These are phyloP conservation scores for Juncus effusus DNA, from an alignment of 176 grass and related monocot genomes.

Conservation along the genomic window DNA sequence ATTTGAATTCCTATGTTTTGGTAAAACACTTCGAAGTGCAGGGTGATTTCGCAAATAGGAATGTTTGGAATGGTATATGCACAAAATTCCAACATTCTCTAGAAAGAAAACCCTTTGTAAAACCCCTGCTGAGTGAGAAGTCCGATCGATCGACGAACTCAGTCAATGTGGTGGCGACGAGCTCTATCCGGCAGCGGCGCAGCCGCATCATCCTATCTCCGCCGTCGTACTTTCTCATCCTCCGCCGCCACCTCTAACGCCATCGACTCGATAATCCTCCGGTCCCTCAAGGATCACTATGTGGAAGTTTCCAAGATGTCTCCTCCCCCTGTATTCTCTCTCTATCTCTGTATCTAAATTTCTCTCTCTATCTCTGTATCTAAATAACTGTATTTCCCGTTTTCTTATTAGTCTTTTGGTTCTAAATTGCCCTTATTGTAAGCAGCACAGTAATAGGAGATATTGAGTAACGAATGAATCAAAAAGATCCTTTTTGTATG, in stretches of 20 bases:
- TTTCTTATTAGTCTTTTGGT: no score
- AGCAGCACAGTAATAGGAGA: no score
- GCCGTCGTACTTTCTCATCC: slow-evolving; percentile 18
- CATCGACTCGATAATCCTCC: slow-evolving; percentile 75
- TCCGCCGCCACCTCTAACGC: slow-evolving; percentile 35
- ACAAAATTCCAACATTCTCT: neutral
- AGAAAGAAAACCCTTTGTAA: neutral
- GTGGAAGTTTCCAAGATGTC: slow-evolving; percentile 76
- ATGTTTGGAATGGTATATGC: neutral
- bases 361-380: neutral
- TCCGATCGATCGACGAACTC: neutral
- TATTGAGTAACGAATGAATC: no score
- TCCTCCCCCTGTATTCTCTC: slow-evolving; percentile 51
- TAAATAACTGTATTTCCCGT: neutral
- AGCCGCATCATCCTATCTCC: slow-evolving; percentile 23
- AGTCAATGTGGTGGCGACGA: slow-evolving; percentile 17
- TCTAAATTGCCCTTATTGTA: no score
- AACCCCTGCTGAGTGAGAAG: neutral
- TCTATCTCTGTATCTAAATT: no score
- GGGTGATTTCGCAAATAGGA: neutral
- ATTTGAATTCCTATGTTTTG: no score
- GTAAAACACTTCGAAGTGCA: neutral
- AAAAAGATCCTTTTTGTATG: no score
- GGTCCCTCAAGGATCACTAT: slow-evolving; percentile 93
- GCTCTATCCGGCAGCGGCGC: slow-evolving; percentile 27